Percentiles rank a stretch among this genome's conserved stretches.
Conservation (phyloP, 83 land plant species). For the Thuja plicata region DNA sequence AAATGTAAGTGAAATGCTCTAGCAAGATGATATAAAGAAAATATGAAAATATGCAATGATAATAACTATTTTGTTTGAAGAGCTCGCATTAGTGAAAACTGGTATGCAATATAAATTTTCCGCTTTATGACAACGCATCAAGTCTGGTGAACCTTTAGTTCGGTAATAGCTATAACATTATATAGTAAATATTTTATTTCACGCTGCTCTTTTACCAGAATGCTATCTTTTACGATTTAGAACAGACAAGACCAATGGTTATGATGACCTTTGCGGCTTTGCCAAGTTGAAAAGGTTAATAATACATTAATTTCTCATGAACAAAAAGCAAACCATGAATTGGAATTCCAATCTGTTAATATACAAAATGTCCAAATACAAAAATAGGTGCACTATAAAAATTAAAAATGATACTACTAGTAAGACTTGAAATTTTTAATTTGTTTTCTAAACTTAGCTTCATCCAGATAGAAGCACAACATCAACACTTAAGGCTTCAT, state of each 20-base stretch:
- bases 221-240: not conserved
- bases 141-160: not conserved
- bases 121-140: not conserved
- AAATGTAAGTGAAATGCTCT: not conserved
- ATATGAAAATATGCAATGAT: not conserved
- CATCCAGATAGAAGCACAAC: not conserved
- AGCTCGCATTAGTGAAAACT: not conserved
- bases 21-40: not conserved
- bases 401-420: not conserved
- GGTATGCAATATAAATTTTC: not conserved
- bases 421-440: not conserved
- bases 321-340: not conserved
- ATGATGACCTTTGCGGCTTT: not conserved
- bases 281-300: not conserved
- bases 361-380: not conserved
- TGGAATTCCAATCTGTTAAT: not conserved
- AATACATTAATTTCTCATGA: not conserved
- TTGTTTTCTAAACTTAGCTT: not conserved
- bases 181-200: not conserved
- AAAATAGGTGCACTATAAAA: not conserved
- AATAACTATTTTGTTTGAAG: no score
- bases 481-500: not conserved
- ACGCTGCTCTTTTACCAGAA: not conserved
- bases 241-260: not conserved
- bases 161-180: not conserved